These are phyloP conservation scores for Eucalyptus shirleyi DNA, from an alignment of 345 rosid species.

Conservation along the genomic window DNA sequence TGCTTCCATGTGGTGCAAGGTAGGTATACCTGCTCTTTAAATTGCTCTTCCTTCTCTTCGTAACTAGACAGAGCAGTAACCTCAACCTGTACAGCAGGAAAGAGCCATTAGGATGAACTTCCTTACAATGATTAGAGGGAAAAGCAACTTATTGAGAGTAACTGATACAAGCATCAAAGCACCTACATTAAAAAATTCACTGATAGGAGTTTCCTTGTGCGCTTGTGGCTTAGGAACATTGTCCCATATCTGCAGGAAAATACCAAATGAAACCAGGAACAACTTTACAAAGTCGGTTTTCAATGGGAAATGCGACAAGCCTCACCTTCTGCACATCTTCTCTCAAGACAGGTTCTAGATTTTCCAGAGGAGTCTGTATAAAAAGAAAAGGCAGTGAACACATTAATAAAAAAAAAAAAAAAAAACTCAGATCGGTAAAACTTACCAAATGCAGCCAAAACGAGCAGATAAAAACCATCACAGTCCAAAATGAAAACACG, in stretches of 20 bases:
- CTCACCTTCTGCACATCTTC: conserved; percentile 96
- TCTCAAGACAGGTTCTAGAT: conserved; percentile 86
- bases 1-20: neutral
- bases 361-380: conserved; percentile 83
- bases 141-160: neutral
- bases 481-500: neutral
- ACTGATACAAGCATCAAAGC: neutral
- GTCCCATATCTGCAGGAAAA: conserved; percentile 85
- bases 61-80: conserved; percentile 96
- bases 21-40: conserved; percentile 77
- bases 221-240: conserved; percentile 90
- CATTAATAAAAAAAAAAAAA: neutral
- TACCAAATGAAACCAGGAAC: neutral
- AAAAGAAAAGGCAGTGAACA: neutral
- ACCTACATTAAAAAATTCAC: conserved; percentile 94
- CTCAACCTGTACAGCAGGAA: conserved; percentile 54
- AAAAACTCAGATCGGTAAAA: neutral
- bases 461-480: neutral
- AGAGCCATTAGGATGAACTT: neutral
- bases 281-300: neutral
- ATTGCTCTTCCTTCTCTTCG: conserved; percentile 96
- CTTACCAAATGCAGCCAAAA: neutral
- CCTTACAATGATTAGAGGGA: neutral
- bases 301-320: neutral
- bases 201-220: conserved; percentile 81